Conservation (phyloP, 495 filamentous ascomycete genomes). For the Penicillium waksmanii region DNA sequence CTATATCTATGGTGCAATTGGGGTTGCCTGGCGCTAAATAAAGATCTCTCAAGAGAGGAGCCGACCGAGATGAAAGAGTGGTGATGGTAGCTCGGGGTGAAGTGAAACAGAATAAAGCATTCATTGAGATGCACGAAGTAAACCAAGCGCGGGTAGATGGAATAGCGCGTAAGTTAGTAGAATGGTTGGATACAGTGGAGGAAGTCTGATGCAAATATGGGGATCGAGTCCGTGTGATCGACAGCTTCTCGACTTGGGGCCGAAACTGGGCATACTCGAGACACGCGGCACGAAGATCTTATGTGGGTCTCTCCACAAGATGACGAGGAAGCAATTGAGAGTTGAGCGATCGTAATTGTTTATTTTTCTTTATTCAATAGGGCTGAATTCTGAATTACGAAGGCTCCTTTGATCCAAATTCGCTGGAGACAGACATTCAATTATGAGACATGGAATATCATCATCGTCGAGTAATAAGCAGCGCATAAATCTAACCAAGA, state of each 20-base stretch:
- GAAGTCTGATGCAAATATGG: too few relatives aligned
- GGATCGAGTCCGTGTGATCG: neutral
- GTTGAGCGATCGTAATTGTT: neutral
- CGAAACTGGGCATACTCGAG: neutral
- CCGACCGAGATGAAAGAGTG: too few relatives aligned
- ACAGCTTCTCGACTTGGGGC: neutral
- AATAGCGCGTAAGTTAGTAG: too few relatives aligned
- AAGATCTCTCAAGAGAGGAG: neutral
- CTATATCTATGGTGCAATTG: neutral
- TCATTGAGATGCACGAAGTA: too few relatives aligned
- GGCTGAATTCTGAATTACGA: neutral
- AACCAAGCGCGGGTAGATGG: too few relatives aligned
- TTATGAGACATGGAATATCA: too few relatives aligned
- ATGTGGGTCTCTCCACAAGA: neutral
- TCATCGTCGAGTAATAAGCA: too few relatives aligned
- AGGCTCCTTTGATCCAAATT: neutral
- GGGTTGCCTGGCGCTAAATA: neutral
- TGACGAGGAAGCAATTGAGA: neutral
- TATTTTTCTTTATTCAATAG: neutral
- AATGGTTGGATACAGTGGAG: too few relatives aligned
- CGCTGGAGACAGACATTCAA: too few relatives aligned
- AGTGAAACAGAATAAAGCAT: too few relatives aligned
- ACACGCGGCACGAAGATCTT: neutral
- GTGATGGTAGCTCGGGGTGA: too few relatives aligned
- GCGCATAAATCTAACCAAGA: too few relatives aligned